A percentile compares a stretch with the other conserved stretches of the same genome.
Evolutionary conservation across 768 basidiomycete species (phyloP).

Genomic region (Mycena filopes): DNA sequence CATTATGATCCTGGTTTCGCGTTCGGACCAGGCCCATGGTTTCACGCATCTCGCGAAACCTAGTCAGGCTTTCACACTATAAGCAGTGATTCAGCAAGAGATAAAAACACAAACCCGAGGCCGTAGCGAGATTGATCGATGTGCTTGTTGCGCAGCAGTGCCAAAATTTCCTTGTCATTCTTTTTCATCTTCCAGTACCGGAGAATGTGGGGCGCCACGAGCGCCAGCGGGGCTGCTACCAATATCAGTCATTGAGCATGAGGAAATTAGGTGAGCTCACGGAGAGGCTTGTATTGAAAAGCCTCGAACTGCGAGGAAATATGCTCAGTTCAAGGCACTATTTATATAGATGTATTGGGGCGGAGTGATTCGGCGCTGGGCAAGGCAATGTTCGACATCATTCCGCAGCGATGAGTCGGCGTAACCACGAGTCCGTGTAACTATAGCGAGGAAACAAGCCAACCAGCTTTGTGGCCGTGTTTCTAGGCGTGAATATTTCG

Average conservation of each 20-base stretch:
- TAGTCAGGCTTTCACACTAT: constrained; percentile 4
- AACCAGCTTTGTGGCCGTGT: no score
- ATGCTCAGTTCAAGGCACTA: no score
- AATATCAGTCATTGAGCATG: background rate
- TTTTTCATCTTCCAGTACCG: constrained; percentile 37
- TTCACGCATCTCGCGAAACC: constrained; percentile 30
- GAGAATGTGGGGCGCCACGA: constrained; percentile 18
- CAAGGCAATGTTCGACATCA: no score
- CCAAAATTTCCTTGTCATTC: constrained; percentile 41
- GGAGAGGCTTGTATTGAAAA: background rate
- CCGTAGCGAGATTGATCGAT: constrained; percentile 17
- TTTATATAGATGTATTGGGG: no score
- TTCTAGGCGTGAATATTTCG: no score
- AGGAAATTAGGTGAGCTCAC: background rate
- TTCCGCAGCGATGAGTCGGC: no score
- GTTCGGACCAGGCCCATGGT: constrained; percentile 34
- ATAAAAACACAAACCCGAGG: background rate
- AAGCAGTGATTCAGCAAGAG: background rate
- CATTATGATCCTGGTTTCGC: constrained; percentile 34
- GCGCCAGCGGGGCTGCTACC: constrained; percentile 17
- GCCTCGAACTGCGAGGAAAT: no score
- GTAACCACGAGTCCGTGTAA: no score
- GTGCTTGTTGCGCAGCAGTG: constrained; percentile 29
- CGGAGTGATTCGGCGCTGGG: no score
- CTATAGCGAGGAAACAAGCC: no score